These are phyloP conservation scores for Periglandula ipomoeae DNA, from an alignment of 2,329 filamentous ascomycete species.

Conservation along the genomic window DNA sequence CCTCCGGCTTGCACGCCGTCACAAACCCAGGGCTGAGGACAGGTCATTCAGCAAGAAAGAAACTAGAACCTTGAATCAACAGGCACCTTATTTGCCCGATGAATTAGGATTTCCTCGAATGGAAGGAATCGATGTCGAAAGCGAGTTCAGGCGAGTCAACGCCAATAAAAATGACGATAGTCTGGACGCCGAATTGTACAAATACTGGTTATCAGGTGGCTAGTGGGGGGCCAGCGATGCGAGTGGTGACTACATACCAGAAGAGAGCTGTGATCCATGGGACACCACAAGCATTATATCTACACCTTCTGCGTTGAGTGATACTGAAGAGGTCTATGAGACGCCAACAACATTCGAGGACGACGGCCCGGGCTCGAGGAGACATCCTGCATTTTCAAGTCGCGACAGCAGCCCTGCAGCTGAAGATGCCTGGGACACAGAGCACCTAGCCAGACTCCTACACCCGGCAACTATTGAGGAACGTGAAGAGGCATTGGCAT, in stretches of 20 bases:
- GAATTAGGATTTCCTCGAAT: slow-evolving; percentile 46
- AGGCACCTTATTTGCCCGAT: slow-evolving; percentile 25
- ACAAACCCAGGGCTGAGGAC: slow-evolving; percentile 6
- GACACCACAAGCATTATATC: slow-evolving; percentile 80
- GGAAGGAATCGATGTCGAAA: slow-evolving; percentile 70
- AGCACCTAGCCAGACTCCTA: slow-evolving; percentile 69
- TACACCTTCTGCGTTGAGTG: slow-evolving; percentile 29
- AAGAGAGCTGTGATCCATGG: slow-evolving; percentile 46
- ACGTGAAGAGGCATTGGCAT: slow-evolving; percentile 67
- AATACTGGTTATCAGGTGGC: slow-evolving; percentile 75
- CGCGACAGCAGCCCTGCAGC: slow-evolving; percentile 48
- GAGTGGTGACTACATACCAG: slow-evolving; percentile 67
- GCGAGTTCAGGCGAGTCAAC: slow-evolving; percentile 57
- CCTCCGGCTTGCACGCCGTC: slow-evolving; percentile 34
- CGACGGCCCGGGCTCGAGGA: slow-evolving; percentile 59
- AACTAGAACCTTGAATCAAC: not conserved
- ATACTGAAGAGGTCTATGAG: slow-evolving; percentile 29
- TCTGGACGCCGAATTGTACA: slow-evolving; percentile 67
- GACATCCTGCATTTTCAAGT: slow-evolving; percentile 38
- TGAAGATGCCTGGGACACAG: slow-evolving; percentile 55
- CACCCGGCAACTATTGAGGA: slow-evolving; percentile 72
- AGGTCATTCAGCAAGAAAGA: not conserved
- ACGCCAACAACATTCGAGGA: slow-evolving; percentile 39
- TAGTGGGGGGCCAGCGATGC: slow-evolving; percentile 77
- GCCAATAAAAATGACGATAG: slow-evolving; percentile 47